Evolutionary conservation across 2,329 filamentous ascomycete genomes (phyloP), one percentile per base, ranked within the genome.

Genomic region (Ophiocordyceps unilateralis): DNA sequence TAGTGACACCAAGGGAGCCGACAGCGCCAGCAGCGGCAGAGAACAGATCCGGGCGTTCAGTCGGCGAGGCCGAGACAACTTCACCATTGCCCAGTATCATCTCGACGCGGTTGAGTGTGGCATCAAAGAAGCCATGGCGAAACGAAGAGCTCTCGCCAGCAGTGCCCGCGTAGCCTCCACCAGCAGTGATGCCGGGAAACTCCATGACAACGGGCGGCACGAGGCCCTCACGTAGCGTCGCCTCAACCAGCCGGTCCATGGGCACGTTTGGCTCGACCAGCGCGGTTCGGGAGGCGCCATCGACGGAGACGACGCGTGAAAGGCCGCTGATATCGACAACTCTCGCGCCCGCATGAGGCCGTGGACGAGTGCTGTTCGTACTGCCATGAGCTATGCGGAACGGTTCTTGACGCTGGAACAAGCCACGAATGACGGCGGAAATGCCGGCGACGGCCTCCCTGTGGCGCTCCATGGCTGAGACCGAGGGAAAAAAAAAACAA

Each of bases 311-410:
- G 22, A 88, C 78, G 56, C 78, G 65, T 49, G 63, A 64, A 3
- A 88, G 68, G 3, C 63, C 59, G 54, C 74, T 76, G 53, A 82
- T 85, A 62, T 85, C 80, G 49, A 87, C 55, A 44, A 52, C 41
- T 40, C 49, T 47, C n/a, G 46, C 49, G 42, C 50, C 48, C 32
- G 51, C 42, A 1, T 62, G 46, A 58, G 62, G 48, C 51, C 56
- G 46, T 51, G 70, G 70, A 5, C 71, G 76, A 40, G 83, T 87
- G 55, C 74, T 81, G 65, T 87, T 87, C 43, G 83, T 86, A 36
- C 76, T 79, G 51, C 82, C 83, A 65, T 87, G 82, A 58, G 71
- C 78, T 64, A 88, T 84, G 48, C 82, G 75, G 65, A 82, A 88
- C 20, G 79, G 72, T 54, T 68, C 61, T 40, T 60, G 57, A 40